Conservation (phyloP, 495 filamentous ascomycete genomes). For the Penicillium alfredii region DNA sequence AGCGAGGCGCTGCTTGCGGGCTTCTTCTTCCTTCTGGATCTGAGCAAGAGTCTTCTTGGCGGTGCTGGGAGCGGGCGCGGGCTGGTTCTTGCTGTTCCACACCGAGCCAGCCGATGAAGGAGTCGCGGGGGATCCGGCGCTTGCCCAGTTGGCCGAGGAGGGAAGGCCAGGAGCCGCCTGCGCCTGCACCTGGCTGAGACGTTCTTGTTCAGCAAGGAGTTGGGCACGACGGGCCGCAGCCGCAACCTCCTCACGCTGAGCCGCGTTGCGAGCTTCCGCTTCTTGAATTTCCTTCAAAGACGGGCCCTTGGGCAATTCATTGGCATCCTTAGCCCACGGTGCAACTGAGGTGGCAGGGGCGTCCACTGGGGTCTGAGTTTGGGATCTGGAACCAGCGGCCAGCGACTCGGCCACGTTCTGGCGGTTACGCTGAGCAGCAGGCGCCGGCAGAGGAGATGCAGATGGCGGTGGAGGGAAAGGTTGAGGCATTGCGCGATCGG, state of each 20-base stretch:
- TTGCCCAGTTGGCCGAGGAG: slow-evolving; percentile 87
- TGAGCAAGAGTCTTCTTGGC: slow-evolving; percentile 89
- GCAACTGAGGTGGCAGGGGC: slow-evolving; percentile 65
- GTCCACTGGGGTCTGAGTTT: slow-evolving; percentile 65
- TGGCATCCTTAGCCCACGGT: slow-evolving; percentile 86
- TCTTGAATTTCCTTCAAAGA: slow-evolving; percentile 97
- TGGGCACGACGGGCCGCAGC: slow-evolving; percentile 72
- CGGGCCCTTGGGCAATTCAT: slow-evolving; percentile 75
- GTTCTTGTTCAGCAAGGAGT: slow-evolving; percentile 67
- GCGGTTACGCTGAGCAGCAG: slow-evolving; percentile 75
- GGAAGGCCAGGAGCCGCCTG: slow-evolving; percentile 68
- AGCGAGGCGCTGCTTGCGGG: slow-evolving; percentile 66
- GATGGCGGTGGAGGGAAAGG: slow-evolving; percentile 74
- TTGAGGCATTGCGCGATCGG: slow-evolving; percentile 59
- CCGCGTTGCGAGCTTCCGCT: slow-evolving; percentile 88
- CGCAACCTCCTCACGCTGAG: slow-evolving; percentile 78
- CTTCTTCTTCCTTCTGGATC: slow-evolving; percentile 95
- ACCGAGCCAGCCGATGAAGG: slow-evolving; percentile 48
- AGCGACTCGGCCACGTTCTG: slow-evolving; percentile 80
- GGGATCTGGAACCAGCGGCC: slow-evolving; percentile 62
- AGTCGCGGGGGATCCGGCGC: slow-evolving; percentile 56
- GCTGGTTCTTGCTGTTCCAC: slow-evolving; percentile 59
- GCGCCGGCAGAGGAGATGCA: slow-evolving; percentile 75
- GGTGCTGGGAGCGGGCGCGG: slow-evolving; percentile 37
- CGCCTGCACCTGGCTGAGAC: slow-evolving; percentile 59